phyloP scores from a whole-genome alignment of 2,329 filamentous ascomycete genomes.

The Bipolaris bicolor region DNA sequence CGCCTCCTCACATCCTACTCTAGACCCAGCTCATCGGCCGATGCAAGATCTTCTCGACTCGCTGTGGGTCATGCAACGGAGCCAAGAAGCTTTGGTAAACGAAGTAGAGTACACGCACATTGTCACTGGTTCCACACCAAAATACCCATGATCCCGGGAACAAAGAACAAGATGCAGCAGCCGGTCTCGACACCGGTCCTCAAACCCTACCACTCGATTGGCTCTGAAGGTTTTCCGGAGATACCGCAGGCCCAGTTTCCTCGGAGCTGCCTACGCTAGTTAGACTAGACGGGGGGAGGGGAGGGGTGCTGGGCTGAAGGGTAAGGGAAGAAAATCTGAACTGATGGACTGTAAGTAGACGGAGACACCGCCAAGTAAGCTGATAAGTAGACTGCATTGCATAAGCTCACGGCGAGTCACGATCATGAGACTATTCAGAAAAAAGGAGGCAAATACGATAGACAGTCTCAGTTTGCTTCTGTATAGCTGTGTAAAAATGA shows the following conservation, averaged over 20 bases:
- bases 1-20: no score
- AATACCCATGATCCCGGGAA: conserved; percentile 17
- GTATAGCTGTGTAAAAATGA: background rate
- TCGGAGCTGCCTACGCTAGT: conserved; percentile 4
- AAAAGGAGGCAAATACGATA: background rate
- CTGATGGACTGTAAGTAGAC: background rate
- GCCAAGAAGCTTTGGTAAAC: no score
- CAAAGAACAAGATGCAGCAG: conserved; percentile 21
- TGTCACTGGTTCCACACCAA: conserved; percentile 32
- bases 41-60: no score
- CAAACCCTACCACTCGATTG: conserved; percentile 5
- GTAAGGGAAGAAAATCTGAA: background rate
- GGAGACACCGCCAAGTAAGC: no score
- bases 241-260: background rate
- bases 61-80: background rate
- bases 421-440: conserved; percentile 1
- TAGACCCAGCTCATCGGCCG: no score
- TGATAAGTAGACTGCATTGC: no score
- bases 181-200: conserved; percentile 6
- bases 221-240: conserved; percentile 2
- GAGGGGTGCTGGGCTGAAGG: background rate
- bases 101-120: conserved; percentile 21
- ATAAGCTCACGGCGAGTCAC: no score
- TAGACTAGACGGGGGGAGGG: background rate
- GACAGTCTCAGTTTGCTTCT: background rate